phyloP scores from a whole-genome alignment of 345 rosid genomes.

The Alliaria petiolata region DNA sequence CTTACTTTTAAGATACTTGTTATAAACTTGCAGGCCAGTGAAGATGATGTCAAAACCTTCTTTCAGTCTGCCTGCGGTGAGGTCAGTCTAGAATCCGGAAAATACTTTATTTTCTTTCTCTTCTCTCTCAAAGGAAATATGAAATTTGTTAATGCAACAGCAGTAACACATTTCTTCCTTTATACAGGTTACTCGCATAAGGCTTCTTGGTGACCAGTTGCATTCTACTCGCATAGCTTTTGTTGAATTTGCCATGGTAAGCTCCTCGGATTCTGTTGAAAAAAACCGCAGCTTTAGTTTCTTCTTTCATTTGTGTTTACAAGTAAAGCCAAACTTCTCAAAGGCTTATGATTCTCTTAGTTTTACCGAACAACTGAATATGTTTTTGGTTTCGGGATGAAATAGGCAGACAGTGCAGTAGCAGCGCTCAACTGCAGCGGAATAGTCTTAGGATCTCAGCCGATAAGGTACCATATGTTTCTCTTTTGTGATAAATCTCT shows the following conservation, averaged over 20 bases:
- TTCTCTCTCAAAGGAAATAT: neutral
- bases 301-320: neutral
- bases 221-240: constrained; percentile 91
- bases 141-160: neutral
- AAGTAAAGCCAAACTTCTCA: neutral
- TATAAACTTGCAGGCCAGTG: constrained; percentile 45
- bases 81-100: constrained; percentile 42
- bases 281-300: neutral
- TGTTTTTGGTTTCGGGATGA: constrained; percentile 11
- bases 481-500: neutral
- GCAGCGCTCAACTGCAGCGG: constrained; percentile 72
- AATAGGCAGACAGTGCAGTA: constrained; percentile 84
- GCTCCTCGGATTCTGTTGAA: constrained; percentile 2
- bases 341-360: neutral
- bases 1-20: neutral
- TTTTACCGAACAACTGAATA: too few relatives aligned
- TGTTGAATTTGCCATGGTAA: constrained; percentile 82
- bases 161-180: neutral
- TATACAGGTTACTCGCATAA: constrained; percentile 69
- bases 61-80: constrained; percentile 79
- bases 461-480: constrained; percentile 51
- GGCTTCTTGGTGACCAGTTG: constrained; percentile 75
- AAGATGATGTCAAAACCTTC: constrained; percentile 65
- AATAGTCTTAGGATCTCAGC: constrained; percentile 66
- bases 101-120: neutral